Evolutionary conservation across 2,329 filamentous ascomycete species (phyloP).

Genomic region (Paraphoma sp.): DNA sequence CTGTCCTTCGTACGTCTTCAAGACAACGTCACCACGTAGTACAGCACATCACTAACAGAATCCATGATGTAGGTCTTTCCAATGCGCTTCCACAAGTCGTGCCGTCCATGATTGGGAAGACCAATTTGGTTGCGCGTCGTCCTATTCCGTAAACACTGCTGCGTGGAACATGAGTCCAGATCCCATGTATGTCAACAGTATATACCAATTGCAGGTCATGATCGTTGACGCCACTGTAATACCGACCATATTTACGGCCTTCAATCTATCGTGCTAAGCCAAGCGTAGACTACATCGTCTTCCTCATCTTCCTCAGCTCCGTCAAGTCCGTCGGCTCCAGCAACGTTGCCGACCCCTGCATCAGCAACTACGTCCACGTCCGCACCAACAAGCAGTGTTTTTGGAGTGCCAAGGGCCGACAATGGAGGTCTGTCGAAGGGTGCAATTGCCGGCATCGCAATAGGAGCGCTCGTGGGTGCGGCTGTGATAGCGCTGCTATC

Average conservation of each 20-base stretch:
- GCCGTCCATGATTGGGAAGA: conserved; percentile 3
- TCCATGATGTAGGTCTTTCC: not conserved
- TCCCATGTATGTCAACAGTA: conserved; percentile 1
- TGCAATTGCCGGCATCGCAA: conserved; percentile 4
- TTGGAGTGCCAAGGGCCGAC: not conserved
- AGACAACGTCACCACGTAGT: no score
- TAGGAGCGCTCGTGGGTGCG: not conserved
- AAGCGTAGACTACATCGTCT: not conserved
- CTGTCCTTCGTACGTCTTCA: conserved; percentile 1
- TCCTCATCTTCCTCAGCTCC: not conserved
- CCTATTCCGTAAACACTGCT: not conserved
- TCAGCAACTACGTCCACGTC: not conserved
- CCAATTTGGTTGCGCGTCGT: not conserved
- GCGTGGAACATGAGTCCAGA: not conserved
- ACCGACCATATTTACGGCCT: not conserved
- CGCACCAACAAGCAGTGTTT: not conserved
- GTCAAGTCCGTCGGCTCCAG: not conserved
- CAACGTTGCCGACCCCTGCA: not conserved
- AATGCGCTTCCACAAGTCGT: conserved; percentile 1
- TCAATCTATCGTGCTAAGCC: not conserved
- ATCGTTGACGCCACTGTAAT: conserved; percentile 2
- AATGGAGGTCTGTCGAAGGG: not conserved
- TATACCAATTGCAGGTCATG: conserved; percentile 5
- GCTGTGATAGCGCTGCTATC: not conserved
- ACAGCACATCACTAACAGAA: not conserved